Percentiles rank a stretch among this genome's conserved stretches.
Conservation (phyloP, 371 early-diverging fungal species). For the Haplosporangium sp. region DNA sequence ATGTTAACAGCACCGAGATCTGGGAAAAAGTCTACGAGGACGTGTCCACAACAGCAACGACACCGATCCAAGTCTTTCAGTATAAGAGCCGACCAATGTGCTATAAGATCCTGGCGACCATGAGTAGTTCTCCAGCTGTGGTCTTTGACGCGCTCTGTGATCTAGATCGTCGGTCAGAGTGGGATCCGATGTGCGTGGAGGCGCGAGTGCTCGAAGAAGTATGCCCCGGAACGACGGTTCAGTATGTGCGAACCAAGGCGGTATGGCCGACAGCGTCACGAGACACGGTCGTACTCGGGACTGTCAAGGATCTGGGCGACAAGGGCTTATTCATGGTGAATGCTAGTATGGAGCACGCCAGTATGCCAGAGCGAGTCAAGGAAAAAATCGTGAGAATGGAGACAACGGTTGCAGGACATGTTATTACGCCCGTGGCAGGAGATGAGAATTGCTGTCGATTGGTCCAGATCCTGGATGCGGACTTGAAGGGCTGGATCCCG, state of each 20-base stretch:
- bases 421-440: slow-evolving; percentile 32
- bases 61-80: slow-evolving; percentile 57
- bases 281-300: slow-evolving; percentile 64
- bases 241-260: slow-evolving; percentile 64
- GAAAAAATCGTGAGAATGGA: slow-evolving; percentile 64
- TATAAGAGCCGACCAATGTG: slow-evolving; percentile 58
- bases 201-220: slow-evolving; percentile 54
- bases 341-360: slow-evolving; percentile 55
- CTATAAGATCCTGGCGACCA: slow-evolving; percentile 58
- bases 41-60: slow-evolving; percentile 26
- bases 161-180: slow-evolving; percentile 56
- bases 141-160: slow-evolving; percentile 66
- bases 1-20: slow-evolving; percentile 43
- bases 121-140: slow-evolving; percentile 55
- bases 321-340: slow-evolving; percentile 56
- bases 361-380: slow-evolving; percentile 53
- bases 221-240: slow-evolving; percentile 55
- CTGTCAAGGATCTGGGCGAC: slow-evolving; percentile 42
- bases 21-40: slow-evolving; percentile 55
- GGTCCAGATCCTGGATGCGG: slow-evolving; percentile 66
- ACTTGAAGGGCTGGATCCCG: slow-evolving; percentile 69
- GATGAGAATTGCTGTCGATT: slow-evolving; percentile 52
- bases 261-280: slow-evolving; percentile 70
- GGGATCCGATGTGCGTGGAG: slow-evolving; percentile 67
- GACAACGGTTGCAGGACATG: slow-evolving; percentile 64